Evolutionary conservation across 192 early-diverging fungal genomes (phyloP).

Genomic region (Backusella morwellensis): DNA sequence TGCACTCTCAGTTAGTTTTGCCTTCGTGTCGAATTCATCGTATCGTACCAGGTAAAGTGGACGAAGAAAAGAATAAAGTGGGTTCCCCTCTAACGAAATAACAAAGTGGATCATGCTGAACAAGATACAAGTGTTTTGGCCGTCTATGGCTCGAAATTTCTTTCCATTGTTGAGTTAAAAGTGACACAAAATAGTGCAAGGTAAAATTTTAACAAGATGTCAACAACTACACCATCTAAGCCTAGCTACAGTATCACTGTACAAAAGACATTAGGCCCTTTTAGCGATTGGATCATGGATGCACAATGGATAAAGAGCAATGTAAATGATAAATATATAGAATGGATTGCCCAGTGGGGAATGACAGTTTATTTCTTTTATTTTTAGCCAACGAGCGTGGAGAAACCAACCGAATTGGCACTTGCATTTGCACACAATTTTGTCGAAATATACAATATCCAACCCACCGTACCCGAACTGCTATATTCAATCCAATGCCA

Average conservation of each 20-base stretch:
- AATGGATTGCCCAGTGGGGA: too few relatives aligned
- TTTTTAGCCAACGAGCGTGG: background rate
- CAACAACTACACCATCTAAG: too few relatives aligned
- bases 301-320: slow-evolving; percentile 60
- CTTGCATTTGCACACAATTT: slow-evolving; percentile 78
- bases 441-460: slow-evolving; percentile 55
- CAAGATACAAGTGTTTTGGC: slow-evolving; percentile 19
- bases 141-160: slow-evolving; percentile 52
- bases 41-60: slow-evolving; percentile 47
- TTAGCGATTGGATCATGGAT: slow-evolving; percentile 79
- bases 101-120: background rate
- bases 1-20: slow-evolving; percentile 37
- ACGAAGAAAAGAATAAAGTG: background rate
- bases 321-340: background rate
- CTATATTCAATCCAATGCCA: slow-evolving; percentile 54
- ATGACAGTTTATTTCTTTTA: background rate
- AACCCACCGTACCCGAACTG: slow-evolving; percentile 11
- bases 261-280: slow-evolving; percentile 35
- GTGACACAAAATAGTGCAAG: slow-evolving; percentile 1
- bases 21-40: slow-evolving; percentile 47
- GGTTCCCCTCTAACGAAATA: too few relatives aligned
- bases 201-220: background rate
- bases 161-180: slow-evolving; percentile 17
- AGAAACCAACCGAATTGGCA: slow-evolving; percentile 43
- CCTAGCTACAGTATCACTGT: slow-evolving; percentile 17